Conservation (phyloP, 2,329 filamentous ascomycete genomes). For the Aspergillus transmontanensis region DNA sequence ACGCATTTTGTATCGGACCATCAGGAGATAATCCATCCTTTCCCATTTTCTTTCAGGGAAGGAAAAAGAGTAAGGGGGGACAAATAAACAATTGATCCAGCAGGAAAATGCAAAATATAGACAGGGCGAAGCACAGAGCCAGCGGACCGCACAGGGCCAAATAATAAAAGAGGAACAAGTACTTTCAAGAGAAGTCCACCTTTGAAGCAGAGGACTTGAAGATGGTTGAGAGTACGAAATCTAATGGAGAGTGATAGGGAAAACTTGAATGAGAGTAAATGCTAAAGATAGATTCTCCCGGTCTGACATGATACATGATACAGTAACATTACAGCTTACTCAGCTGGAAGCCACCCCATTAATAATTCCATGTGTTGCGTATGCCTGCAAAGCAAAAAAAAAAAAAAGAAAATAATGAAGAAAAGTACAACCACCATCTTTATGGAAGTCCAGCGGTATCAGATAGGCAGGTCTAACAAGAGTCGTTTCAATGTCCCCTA, state of each 20-base stretch:
- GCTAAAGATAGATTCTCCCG: not conserved
- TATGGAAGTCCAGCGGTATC: not conserved
- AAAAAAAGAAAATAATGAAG: not conserved
- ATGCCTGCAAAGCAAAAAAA: not conserved
- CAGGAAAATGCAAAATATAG: not conserved
- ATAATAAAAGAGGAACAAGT: not conserved
- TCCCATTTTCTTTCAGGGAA: not conserved
- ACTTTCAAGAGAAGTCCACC: not conserved
- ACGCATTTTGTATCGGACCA: conserved; percentile 22
- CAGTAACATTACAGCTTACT: conserved; percentile 13
- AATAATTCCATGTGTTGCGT: too few species aligned
- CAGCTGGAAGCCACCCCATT: not conserved
- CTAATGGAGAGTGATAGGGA: not conserved
- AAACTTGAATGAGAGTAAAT: not conserved
- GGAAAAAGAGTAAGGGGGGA: not conserved
- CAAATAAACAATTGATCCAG: not conserved
- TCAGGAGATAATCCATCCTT: conserved; percentile 23
- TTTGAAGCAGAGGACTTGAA: not conserved
- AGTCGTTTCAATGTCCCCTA: conserved; percentile 47
- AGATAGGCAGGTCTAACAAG: not conserved
- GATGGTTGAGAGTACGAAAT: not conserved
- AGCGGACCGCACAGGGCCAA: not conserved
- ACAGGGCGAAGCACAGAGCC: not conserved
- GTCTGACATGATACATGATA: not conserved
- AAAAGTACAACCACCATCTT: not conserved